Evolutionary conservation across 306 rosid species (phyloP).

Genomic region (Urtica urens): DNA sequence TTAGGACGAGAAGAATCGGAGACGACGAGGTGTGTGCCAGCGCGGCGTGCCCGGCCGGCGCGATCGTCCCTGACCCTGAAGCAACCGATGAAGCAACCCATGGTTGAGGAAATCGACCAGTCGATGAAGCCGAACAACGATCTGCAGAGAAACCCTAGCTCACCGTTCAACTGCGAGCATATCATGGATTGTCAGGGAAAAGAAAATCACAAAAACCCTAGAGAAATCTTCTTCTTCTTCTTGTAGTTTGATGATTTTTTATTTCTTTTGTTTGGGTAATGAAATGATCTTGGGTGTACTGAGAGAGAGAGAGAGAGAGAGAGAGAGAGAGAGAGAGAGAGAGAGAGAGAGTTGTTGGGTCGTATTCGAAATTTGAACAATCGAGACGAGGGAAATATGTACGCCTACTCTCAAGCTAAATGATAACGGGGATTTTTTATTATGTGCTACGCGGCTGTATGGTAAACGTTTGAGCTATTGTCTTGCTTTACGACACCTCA

Average conservation of each 20-base stretch:
- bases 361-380: constrained; percentile 62
- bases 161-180: constrained; percentile 38
- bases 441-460: neutral
- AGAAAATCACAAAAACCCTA: constrained; percentile 14
- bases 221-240: neutral
- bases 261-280: constrained; percentile 14
- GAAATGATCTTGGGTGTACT: constrained; percentile 3
- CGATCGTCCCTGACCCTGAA: constrained; percentile 46
- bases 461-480: neutral
- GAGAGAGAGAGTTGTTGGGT: constrained; percentile 36
- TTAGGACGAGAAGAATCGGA: constrained; percentile 28
- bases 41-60: constrained; percentile 18
- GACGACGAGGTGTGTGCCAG: constrained; percentile 24
- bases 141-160: constrained; percentile 32
- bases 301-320: neutral
- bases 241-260: too few relatives aligned
- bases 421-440: neutral
- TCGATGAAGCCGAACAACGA: constrained; percentile 47
- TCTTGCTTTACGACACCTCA: neutral
- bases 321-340: constrained; percentile 2
- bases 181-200: constrained; percentile 28
- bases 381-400: constrained; percentile 60
- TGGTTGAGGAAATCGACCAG: constrained; percentile 43
- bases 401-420: constrained; percentile 9
- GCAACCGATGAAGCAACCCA: constrained; percentile 90